Conservation (phyloP, 2,329 filamentous ascomycete species). For the Metarhizium guizhouense region DNA sequence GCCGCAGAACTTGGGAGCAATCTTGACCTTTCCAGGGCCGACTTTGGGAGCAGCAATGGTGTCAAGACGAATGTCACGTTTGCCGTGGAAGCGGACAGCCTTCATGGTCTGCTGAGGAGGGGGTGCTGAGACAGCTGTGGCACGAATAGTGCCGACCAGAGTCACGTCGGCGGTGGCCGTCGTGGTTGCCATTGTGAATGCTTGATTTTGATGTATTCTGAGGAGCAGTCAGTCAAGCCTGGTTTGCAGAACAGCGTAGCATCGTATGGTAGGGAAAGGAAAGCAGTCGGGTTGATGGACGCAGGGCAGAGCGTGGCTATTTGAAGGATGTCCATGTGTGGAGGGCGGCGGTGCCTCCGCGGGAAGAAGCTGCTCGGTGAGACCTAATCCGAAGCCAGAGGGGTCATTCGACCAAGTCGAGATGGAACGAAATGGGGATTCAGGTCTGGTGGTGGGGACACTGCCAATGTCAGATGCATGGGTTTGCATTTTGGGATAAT, state of each 20-base stretch:
- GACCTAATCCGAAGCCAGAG: background rate
- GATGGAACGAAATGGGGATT: background rate
- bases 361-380: background rate
- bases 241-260: background rate
- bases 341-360: background rate
- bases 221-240: background rate
- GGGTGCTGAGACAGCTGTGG: slow-evolving; percentile 4
- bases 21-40: slow-evolving; percentile 38
- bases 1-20: slow-evolving; percentile 31
- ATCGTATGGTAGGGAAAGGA: background rate
- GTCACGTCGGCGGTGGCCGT: slow-evolving; percentile 2
- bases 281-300: background rate
- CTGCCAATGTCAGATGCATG: too few species aligned
- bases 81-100: slow-evolving; percentile 45
- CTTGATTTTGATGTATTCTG: background rate
- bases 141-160: slow-evolving; percentile 6
- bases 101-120: slow-evolving; percentile 28
- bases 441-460: background rate
- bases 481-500: too few species aligned
- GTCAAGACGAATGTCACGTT: slow-evolving; percentile 45
- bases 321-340: background rate
- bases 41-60: slow-evolving; percentile 33
- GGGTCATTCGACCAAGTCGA: background rate
- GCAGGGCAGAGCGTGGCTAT: background rate
- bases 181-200: slow-evolving; percentile 2